Evolutionary conservation across 2,329 filamentous ascomycete species (phyloP).

Genomic region (Paracoccidioides brasiliensis): DNA sequence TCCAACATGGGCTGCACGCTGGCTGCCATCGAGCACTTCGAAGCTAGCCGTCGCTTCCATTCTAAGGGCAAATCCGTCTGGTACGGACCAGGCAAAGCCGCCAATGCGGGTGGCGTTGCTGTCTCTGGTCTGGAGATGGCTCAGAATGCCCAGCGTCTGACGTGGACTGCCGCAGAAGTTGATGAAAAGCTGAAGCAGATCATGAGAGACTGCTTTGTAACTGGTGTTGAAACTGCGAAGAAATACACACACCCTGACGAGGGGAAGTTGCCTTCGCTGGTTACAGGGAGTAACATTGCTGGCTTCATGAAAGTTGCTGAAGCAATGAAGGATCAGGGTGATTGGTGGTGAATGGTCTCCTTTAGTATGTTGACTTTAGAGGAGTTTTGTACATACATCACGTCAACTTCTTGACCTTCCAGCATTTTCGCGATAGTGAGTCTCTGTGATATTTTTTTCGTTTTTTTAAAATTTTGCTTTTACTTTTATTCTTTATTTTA

Average conservation of each 20-base stretch:
- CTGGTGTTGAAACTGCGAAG: conserved; percentile 77
- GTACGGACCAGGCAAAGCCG: conserved; percentile 95
- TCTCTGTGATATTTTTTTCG: no score
- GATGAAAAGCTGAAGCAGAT: conserved; percentile 82
- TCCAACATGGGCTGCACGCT: conserved; percentile 99
- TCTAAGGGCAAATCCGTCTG: conserved; percentile 61
- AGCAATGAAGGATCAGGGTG: conserved; percentile 92
- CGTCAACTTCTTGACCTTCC: background rate
- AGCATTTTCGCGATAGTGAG: no score
- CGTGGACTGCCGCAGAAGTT: conserved; percentile 81
- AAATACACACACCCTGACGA: conserved; percentile 69
- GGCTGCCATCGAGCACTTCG: conserved; percentile 83
- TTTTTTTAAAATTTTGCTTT: no score
- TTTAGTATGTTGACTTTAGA: background rate
- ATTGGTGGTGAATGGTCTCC: conserved; percentile 51
- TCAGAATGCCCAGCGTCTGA: conserved; percentile 81
- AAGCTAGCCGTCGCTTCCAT: conserved; percentile 44
- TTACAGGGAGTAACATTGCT: conserved; percentile 92
- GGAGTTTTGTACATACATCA: background rate
- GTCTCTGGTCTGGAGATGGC: conserved; percentile 98
- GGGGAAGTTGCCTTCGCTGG: conserved; percentile 75
- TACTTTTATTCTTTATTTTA: no score
- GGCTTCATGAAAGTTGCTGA: conserved; percentile 92
- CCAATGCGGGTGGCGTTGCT: conserved; percentile 94
- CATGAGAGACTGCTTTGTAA: conserved; percentile 89